These are phyloP conservation scores for Salix caprea DNA, from an alignment of 345 rosid species.

Conservation along the genomic window DNA sequence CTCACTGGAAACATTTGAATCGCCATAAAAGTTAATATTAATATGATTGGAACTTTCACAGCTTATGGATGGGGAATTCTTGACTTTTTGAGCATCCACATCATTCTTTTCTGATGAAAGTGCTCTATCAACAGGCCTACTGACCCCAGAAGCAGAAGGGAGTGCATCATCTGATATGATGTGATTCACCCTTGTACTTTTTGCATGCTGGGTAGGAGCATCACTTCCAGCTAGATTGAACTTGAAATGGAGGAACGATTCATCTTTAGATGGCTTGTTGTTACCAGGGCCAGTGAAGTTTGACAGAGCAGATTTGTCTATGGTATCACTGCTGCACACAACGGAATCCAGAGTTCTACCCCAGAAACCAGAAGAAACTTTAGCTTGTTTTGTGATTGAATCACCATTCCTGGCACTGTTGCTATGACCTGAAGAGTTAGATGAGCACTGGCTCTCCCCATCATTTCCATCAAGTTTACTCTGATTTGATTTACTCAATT, in stretches of 20 bases:
- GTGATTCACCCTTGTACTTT: slow-evolving; percentile 23
- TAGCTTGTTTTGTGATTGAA: slow-evolving; percentile 27
- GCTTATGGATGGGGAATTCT: slow-evolving; percentile 22
- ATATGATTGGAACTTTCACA: slow-evolving; percentile 11
- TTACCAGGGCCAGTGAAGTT: slow-evolving; percentile 23
- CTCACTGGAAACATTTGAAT: slow-evolving; percentile 1
- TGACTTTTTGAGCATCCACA: slow-evolving; percentile 11
- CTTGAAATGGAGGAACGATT: slow-evolving; percentile 42
- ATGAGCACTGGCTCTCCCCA: slow-evolving; percentile 23
- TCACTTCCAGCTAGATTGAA: slow-evolving; percentile 30
- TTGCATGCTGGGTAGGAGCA: slow-evolving; percentile 13
- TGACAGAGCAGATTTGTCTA: slow-evolving; percentile 21
- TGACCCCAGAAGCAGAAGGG: slow-evolving; percentile 13
- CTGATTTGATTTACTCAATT: slow-evolving; percentile 24
- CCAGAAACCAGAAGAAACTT: slow-evolving; percentile 52
- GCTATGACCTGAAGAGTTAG: slow-evolving; percentile 25
- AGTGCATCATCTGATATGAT: slow-evolving; percentile 28
- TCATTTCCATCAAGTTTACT: slow-evolving; percentile 24
- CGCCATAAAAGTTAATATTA: not conserved
- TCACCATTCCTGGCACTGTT: slow-evolving; percentile 17
- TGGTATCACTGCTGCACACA: slow-evolving; percentile 18
- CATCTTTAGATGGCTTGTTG: slow-evolving; percentile 23
- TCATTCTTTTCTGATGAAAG: slow-evolving; percentile 21
- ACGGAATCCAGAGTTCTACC: slow-evolving; percentile 40
- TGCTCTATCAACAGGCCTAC: slow-evolving; percentile 5